Evolutionary conservation across 805 yeast genomes (phyloP), one percentile per base, ranked within the genome.

Genomic region (Teunomyces aglyptinius): DNA sequence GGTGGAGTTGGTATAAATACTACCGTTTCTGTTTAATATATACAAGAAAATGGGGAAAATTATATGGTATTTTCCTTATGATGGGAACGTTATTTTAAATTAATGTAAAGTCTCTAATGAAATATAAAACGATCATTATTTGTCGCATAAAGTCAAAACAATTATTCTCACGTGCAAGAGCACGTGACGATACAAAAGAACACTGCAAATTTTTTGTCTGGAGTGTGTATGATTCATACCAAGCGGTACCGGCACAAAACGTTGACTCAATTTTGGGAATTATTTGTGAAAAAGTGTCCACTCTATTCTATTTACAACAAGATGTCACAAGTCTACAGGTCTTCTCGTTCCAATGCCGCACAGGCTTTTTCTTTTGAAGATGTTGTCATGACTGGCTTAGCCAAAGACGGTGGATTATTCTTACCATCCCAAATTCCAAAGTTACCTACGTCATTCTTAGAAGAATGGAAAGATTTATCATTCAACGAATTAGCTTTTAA

Each of bases 341-440:
- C 95, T 15, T 85, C 95, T n/a, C 84, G 95, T 66, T 79, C 87
- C 3, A 49, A 78, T 15, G 62, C 60, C 2, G 63, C 68, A 13
- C 80, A 80, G 56, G 62, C 76, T 6, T 74, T 79, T 43, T 77
- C 89, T 4, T 88, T 88, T 54, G 96, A 88, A 65, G 90, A 83
- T 44, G 92, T 86, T 16, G 86, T 88, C 48, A 83, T 87, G 67
- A 86, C 86, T 47, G 99, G 99, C 44, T 77, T 94, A 60, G 98
- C 98, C 45, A 82, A 87, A 41, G 99, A 95, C 64, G 99, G 99
- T 55, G 99, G 99, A 34, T 79, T 94, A 34, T 94, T 89, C 67
- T 77, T 94, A 46, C 99, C 99, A 39, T 78, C 94, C 12, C 73
- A 64, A 40, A 87, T 91, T 56, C 97, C 98, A 47, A 65, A 75